Base-by-base conservation (phyloP, 352 stramenopile genomes). In the Pythium coloratum region DNA sequence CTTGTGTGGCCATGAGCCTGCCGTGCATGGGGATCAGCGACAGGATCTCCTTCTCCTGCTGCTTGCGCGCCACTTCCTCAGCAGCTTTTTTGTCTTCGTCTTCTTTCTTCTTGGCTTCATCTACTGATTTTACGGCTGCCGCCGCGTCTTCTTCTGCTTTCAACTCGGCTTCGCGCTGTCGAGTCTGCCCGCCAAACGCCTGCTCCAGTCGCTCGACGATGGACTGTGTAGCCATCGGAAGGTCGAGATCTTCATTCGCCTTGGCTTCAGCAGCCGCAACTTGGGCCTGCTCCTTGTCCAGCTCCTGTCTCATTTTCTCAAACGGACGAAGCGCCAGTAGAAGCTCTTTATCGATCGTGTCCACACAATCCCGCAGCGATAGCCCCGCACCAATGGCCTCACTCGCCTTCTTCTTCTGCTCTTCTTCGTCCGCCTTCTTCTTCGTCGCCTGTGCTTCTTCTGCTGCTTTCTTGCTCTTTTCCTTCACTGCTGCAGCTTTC, bases 261-360 rank as follows among this genome's bases (percentile, higher is more conserved):
- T 58, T 58, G 32, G 60, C 42, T 26, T 72, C 59, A 8, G 40
- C 38, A 32, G 61, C 55, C 9, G 55, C 46, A 33, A 64, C 55
- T 1, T 64, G 14, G 0, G 62, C 65, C 9, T 81, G 67, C 14
- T 67, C 59, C 14, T 75, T 59, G 9, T 82, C 69, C n/a, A 77
- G 58, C 47, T 80, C 74, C 36, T 74, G 67, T 34, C 64, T 64
- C 36, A 70, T 62, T 6, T 72, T 70, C 50, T 87, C 74, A 28
- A 90, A 88, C 14, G 81, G 81, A 38, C 82, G 79, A 3, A 88
- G 49, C 6, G 79, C 79, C 28, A 86, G 65, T 3, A 84, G 56
- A 10, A 90, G 55, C 10, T 70, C 68, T 34, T 80, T 73, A 34
- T 78, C 77, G 47, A 90, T 90, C 8, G 28, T 47, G 20, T 72